phyloP scores from a whole-genome alignment of 768 basidiomycete genomes.

The Boletus sp. region DNA sequence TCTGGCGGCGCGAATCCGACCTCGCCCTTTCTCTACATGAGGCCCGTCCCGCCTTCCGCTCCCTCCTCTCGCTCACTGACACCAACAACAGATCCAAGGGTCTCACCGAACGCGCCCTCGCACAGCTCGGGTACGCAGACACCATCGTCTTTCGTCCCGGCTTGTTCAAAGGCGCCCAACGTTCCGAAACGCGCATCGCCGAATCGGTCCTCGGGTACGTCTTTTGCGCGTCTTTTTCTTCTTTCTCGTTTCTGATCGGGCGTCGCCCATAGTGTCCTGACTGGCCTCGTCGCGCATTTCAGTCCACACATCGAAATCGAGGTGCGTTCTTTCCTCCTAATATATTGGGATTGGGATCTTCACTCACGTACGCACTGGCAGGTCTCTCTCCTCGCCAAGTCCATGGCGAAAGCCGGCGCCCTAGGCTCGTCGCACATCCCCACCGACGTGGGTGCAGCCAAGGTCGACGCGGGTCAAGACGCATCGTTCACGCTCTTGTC shows the following conservation, averaged over 20 bases:
- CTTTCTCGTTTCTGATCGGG: neutral
- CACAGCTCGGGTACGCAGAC: slow-evolving; percentile 66
- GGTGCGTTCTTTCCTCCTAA: slow-evolving; percentile 28
- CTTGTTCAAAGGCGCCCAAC: slow-evolving; percentile 46
- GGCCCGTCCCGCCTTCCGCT: slow-evolving; percentile 27
- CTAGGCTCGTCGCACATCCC: slow-evolving; percentile 53
- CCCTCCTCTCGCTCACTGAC: neutral
- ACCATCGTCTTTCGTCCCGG: slow-evolving; percentile 70
- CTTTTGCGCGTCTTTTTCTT: neutral
- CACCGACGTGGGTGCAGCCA: slow-evolving; percentile 40
- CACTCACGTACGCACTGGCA: slow-evolving; percentile 21
- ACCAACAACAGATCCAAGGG: slow-evolving; percentile 68
- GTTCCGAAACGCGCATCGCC: slow-evolving; percentile 37
- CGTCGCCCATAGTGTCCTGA: slow-evolving; percentile 33
- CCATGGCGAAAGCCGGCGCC: slow-evolving; percentile 52
- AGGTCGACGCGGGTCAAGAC: slow-evolving; percentile 33
- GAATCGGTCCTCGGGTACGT: slow-evolving; percentile 48
- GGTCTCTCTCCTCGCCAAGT: slow-evolving; percentile 53
- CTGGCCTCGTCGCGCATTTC: slow-evolving; percentile 38
- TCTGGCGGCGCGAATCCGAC: slow-evolving; percentile 46
- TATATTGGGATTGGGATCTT: neutral
- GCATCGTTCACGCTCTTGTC: slow-evolving; percentile 52
- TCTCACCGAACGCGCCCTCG: slow-evolving; percentile 66
- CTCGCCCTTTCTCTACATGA: slow-evolving; percentile 53
- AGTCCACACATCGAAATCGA: slow-evolving; percentile 42